Percentiles rank a stretch among this genome's conserved stretches.
These are phyloP conservation scores for Dalbergia oliveri DNA, from an alignment of 306 rosid genomes.

Conservation along the genomic window DNA sequence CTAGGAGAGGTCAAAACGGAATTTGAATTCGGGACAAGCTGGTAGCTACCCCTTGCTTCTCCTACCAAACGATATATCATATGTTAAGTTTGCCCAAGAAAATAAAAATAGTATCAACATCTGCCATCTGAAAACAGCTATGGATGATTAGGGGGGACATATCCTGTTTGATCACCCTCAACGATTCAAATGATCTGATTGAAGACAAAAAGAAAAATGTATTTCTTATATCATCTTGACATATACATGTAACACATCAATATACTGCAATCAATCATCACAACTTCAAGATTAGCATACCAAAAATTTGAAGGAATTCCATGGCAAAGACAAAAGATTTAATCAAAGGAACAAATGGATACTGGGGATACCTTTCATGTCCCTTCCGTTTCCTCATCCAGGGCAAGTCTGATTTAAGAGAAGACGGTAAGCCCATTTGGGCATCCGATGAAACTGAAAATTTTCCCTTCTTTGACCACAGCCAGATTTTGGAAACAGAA, in stretches of 20 bases:
- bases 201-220: slow-evolving; percentile 47
- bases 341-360: slow-evolving; percentile 20
- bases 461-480: slow-evolving; percentile 89
- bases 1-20: neutral
- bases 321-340: slow-evolving; percentile 19
- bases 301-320: slow-evolving; percentile 44
- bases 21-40: neutral
- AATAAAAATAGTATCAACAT: too few relatives aligned
- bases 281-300: slow-evolving; percentile 59
- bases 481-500: slow-evolving; percentile 97
- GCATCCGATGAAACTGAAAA: slow-evolving; percentile 63
- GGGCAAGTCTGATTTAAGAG: slow-evolving; percentile 69
- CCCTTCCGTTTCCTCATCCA: slow-evolving; percentile 70
- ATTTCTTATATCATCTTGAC: slow-evolving; percentile 43
- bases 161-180: too few relatives aligned
- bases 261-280: slow-evolving; percentile 50
- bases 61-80: neutral
- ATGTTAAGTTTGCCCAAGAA: too few relatives aligned
- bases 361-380: slow-evolving; percentile 63
- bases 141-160: too few relatives aligned
- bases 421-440: slow-evolving; percentile 72
- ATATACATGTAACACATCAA: slow-evolving; percentile 50
- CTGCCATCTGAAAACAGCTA: too few relatives aligned
- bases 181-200: neutral
- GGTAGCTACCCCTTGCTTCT: slow-evolving; percentile 3